These are phyloP conservation scores for Pelargonium fulgidum DNA, from an alignment of 441 rosid genomes.

Conservation along the genomic window DNA sequence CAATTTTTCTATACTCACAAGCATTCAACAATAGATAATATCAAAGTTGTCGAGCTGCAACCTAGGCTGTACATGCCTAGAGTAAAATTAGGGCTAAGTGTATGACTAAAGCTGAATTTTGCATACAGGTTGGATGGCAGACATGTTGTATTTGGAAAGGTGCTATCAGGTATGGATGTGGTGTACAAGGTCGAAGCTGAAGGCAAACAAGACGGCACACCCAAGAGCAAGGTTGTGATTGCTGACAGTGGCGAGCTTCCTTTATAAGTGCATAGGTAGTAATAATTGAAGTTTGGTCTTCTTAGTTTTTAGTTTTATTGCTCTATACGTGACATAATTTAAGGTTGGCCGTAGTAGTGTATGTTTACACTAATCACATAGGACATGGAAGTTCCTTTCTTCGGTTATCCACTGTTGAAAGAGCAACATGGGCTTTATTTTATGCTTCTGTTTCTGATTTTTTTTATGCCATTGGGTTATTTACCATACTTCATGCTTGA, in stretches of 20 bases:
- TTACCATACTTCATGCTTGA: too few species aligned
- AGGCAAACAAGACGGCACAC: slow-evolving; percentile 43
- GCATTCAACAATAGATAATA: too few species aligned
- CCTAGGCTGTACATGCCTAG: not conserved
- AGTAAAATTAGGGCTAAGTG: not conserved
- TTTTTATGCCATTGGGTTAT: too few species aligned
- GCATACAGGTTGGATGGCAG: slow-evolving; percentile 53
- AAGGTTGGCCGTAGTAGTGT: too few species aligned
- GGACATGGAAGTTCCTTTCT: too few species aligned
- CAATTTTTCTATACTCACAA: too few species aligned
- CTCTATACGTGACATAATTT: not conserved
- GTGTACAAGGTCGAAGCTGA: slow-evolving; percentile 50
- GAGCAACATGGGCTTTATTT: too few species aligned
- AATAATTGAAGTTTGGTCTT: not conserved
- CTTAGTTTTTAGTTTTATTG: not conserved
- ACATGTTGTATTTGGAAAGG: slow-evolving; percentile 63
- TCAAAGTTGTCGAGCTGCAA: not conserved
- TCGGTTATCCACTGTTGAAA: too few species aligned
- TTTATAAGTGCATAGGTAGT: slow-evolving; percentile 14
- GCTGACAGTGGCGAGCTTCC: slow-evolving; percentile 49
- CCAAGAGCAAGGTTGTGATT: slow-evolving; percentile 41
- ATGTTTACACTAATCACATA: too few species aligned
- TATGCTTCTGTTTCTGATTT: too few species aligned
- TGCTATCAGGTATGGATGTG: slow-evolving; percentile 56
- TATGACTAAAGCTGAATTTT: not conserved